These are phyloP conservation scores for Rhododendron ovatum DNA, from an alignment of 148 eudicot genomes.

Conservation along the genomic window DNA sequence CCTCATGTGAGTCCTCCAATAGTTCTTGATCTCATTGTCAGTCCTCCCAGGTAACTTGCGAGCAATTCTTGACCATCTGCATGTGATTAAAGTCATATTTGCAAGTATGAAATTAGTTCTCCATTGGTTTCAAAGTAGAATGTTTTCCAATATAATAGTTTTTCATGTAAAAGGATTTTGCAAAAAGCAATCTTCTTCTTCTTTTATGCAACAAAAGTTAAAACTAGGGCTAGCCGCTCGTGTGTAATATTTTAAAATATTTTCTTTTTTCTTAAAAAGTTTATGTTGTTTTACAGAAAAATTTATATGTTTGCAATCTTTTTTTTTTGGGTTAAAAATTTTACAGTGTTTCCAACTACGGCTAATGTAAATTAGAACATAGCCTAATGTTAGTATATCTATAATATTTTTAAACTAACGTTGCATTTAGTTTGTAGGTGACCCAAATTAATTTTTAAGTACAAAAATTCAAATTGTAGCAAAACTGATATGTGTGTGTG, in stretches of 20 bases:
- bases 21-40: conserved; percentile 87
- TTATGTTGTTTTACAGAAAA: neutral
- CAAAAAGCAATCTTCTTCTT: neutral
- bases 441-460: neutral
- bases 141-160: neutral
- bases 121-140: neutral
- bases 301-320: neutral
- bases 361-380: neutral
- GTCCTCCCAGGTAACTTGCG: conserved; percentile 80
- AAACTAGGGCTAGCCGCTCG: neutral
- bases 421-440: neutral
- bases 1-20: conserved; percentile 90
- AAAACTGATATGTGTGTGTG: neutral
- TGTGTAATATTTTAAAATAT: neutral
- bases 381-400: neutral
- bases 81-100: neutral
- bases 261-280: neutral
- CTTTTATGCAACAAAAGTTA: neutral
- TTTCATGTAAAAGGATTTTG: neutral
- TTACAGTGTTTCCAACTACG: neutral
- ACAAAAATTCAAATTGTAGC: neutral
- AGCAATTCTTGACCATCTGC: conserved; percentile 83
- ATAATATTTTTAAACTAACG: too few relatives aligned
- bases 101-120: neutral
- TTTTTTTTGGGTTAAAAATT: neutral